Evolutionary conservation across 2,329 filamentous ascomycete species (phyloP).

Genomic region (Didymella lethalis): DNA sequence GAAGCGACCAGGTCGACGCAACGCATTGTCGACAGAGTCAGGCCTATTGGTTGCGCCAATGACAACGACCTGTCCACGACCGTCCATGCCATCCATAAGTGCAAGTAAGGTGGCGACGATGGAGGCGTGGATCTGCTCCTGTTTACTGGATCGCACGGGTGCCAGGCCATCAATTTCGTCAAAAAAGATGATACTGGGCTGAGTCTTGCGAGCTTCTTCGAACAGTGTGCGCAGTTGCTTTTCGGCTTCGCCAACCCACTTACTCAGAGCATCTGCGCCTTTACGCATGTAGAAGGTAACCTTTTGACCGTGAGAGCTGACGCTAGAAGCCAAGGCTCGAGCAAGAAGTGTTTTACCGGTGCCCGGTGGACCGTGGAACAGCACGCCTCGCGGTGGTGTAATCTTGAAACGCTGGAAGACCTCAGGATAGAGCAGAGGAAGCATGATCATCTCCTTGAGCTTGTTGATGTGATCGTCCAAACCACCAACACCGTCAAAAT

Average conservation of each 20-base stretch:
- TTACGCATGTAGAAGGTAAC: slow-evolving; percentile 99
- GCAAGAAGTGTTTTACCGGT: slow-evolving; percentile 98
- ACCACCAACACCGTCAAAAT: slow-evolving; percentile 93
- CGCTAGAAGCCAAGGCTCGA: slow-evolving; percentile 87
- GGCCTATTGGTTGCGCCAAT: slow-evolving; percentile 98
- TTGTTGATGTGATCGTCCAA: slow-evolving; percentile 94
- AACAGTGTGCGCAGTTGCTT: slow-evolving; percentile 92
- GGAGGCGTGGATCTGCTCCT: slow-evolving; percentile 97
- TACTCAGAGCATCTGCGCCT: slow-evolving; percentile 94
- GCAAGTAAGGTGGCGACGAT: slow-evolving; percentile 68
- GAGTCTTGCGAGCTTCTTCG: slow-evolving; percentile 92
- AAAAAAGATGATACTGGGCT: slow-evolving; percentile 99
- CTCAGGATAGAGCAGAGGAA: slow-evolving; percentile 93
- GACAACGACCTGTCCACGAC: slow-evolving; percentile 84
- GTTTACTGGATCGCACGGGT: slow-evolving; percentile 94
- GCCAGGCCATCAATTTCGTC: slow-evolving; percentile 98
- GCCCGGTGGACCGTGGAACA: slow-evolving; percentile 96
- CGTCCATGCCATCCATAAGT: slow-evolving; percentile 61
- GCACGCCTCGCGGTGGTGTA: slow-evolving; percentile 89
- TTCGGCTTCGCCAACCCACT: slow-evolving; percentile 99
- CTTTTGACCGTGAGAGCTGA: slow-evolving; percentile 87
- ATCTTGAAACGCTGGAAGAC: slow-evolving; percentile 91
- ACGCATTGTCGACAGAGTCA: slow-evolving; percentile 94
- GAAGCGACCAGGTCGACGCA: slow-evolving; percentile 91
- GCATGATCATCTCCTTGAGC: slow-evolving; percentile 97